A percentile compares a stretch with the other conserved stretches of the same genome.
These are phyloP conservation scores for Orbilia brochopaga DNA, from an alignment of 2,329 filamentous ascomycete genomes.

Conservation along the genomic window DNA sequence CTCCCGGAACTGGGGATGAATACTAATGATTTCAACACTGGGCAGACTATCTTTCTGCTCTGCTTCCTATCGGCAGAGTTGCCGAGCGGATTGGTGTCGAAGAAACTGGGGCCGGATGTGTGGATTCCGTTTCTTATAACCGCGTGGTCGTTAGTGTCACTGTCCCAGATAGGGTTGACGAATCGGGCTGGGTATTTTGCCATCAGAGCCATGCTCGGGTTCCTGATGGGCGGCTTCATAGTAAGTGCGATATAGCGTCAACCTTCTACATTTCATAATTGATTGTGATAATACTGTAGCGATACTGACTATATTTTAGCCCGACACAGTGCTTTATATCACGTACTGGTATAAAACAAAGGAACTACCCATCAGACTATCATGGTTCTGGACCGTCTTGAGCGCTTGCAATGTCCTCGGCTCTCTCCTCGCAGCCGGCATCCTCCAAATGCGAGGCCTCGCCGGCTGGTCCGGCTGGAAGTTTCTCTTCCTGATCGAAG, in stretches of 20 bases:
- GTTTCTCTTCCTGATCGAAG: constrained; percentile 60
- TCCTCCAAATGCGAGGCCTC: constrained; percentile 56
- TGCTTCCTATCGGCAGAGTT: constrained; percentile 62
- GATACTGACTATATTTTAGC: constrained; percentile 11
- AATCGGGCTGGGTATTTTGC: constrained; percentile 59
- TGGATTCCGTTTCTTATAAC: constrained; percentile 61
- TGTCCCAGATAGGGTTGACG: constrained; percentile 58
- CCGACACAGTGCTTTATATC: constrained; percentile 52
- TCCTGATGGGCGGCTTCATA: constrained; percentile 64
- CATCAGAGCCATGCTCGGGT: constrained; percentile 60
- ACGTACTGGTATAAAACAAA: constrained; percentile 53
- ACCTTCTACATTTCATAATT: constrained; percentile 49
- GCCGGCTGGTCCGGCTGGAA: constrained; percentile 54
- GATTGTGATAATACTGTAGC: background rate
- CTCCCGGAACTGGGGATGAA: constrained; percentile 59
- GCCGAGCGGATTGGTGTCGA: constrained; percentile 62
- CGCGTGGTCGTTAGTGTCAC: constrained; percentile 59
- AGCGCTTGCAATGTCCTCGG: constrained; percentile 56
- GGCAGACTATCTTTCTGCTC: constrained; percentile 59
- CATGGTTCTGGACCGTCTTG: constrained; percentile 58
- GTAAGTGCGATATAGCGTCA: constrained; percentile 56
- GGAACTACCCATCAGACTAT: constrained; percentile 56
- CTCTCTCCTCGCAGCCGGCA: constrained; percentile 57
- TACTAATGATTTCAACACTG: constrained; percentile 62
- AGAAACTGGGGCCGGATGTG: constrained; percentile 62